Evolutionary conservation across 1,139 yeast species (phyloP).

Genomic region (Candida tetrigidarum): DNA sequence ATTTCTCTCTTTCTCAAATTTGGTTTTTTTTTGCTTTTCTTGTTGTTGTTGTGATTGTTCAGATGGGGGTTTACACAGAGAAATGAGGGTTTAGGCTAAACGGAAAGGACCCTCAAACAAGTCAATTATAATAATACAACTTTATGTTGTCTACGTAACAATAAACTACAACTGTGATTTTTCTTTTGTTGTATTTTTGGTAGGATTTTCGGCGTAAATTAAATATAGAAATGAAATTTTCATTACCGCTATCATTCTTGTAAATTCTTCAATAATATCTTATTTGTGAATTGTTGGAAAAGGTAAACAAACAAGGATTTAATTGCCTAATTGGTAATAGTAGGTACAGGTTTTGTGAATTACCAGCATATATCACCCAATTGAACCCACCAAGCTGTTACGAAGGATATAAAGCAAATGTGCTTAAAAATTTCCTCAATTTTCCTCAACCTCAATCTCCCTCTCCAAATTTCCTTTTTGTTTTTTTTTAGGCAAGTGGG

Average conservation of each 20-base stretch:
- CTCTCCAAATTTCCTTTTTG: too few species aligned
- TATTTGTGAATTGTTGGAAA: too few species aligned
- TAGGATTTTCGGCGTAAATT: slow-evolving; percentile 1
- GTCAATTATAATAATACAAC: too few species aligned
- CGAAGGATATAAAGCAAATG: neutral
- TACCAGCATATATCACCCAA: too few species aligned
- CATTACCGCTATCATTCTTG: neutral
- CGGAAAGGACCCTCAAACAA: too few species aligned
- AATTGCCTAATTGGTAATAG: neutral
- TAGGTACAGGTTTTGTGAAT: too few species aligned
- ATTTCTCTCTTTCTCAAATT: neutral
- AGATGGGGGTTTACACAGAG: too few species aligned
- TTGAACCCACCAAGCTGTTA: neutral
- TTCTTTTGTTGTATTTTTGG: too few species aligned
- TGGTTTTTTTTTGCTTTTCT: neutral
- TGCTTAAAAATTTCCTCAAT: too few species aligned
- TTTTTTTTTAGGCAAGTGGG: neutral
- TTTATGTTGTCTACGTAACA: neutral
- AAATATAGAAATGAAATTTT: neutral
- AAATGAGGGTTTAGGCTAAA: too few species aligned
- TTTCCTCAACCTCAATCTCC: too few species aligned
- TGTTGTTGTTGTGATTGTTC: neutral
- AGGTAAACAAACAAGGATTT: slow-evolving; percentile 2
- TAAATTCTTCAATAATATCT: too few species aligned
- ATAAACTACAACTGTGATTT: neutral